phyloP scores from a whole-genome alignment of 2,329 filamentous ascomycete species.

The Aspergillus thermomutatus region DNA sequence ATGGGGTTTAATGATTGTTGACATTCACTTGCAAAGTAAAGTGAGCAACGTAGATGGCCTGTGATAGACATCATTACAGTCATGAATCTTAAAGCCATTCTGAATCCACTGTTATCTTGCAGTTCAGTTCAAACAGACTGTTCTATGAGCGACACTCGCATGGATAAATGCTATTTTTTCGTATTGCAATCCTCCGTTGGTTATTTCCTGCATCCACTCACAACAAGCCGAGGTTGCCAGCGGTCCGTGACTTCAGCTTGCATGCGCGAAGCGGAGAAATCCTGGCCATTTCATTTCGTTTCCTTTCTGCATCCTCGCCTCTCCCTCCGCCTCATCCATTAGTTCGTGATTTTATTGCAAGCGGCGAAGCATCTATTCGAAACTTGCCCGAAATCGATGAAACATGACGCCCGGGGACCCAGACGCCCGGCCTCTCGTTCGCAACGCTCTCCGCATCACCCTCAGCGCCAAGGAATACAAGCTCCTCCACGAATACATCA shows the following conservation, averaged over 20 bases:
- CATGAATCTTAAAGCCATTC: not conserved
- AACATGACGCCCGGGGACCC: conserved; percentile 25
- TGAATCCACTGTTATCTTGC: not conserved
- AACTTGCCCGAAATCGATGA: not conserved
- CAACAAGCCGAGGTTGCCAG: not conserved
- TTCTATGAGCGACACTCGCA: not conserved
- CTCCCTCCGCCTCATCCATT: not conserved
- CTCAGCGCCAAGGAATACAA: conserved; percentile 82
- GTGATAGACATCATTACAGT: not conserved
- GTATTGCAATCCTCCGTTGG: too few relatives aligned
- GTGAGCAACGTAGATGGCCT: not conserved
- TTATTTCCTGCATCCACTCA: not conserved
- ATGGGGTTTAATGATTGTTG: not conserved
- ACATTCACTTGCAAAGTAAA: too few relatives aligned
- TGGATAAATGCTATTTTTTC: too few relatives aligned
- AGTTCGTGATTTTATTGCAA: not conserved
- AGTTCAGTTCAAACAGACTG: not conserved
- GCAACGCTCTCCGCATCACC: conserved; percentile 83
- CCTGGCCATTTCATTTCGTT: not conserved
- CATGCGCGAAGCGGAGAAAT: not conserved
- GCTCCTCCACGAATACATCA: conserved; percentile 74
- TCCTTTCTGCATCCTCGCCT: not conserved
- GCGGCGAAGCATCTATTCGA: not conserved
- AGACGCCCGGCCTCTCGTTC: conserved; percentile 66
- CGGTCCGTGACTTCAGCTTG: not conserved